Evolutionary conservation across 1,284 basidiomycete species (phyloP), one percentile per base, ranked within the genome.

Genomic region (Trametes sp.): DNA sequence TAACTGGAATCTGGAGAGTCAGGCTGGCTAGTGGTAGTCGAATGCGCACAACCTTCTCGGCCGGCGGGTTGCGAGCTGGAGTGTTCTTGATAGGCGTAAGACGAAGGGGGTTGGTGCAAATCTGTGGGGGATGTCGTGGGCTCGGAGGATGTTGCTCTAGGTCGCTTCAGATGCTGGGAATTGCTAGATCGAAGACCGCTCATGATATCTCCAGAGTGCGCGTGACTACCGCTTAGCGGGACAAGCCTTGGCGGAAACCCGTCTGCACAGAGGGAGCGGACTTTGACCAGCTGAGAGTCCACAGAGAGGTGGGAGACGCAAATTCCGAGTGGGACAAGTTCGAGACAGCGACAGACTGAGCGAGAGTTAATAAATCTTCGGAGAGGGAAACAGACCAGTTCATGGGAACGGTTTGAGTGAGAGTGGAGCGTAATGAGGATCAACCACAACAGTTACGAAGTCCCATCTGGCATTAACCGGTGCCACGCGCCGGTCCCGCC

Each of bases 131-230:
- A 24, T 31, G 16, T 21, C 11, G 21, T 24, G 24, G 48, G 48
- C 19, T 49, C 48, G 28, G 48, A 49, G 48, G 48, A 49, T 31
- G 48, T 49, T 23, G 14, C 28, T 33, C 48, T 49, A 8, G 48
- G 48, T 19, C 48, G 48, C 29, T 49, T 49, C 6, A n/a, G 19
- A 33, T 31, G 48, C 29, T 33, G 48, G n/a, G 28, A 49, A 49
- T 49, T 41, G 19, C n/a, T 29, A 6, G 48, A 4, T 33, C n/a
- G 48, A 29, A 11, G 7, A 7, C 19, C 24, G 24, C 28, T 7
- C 48, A 49, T 49, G 48, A 49, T 49, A 14, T n/a, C 28, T 13
- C 19, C 8, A n/a, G 19, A 31, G 13, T 16, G 5, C 48, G 28
- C n/a, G 48, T 49, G 29, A 49, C 28, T 19, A 7, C 16, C 26